Percentiles rank a stretch among this genome's conserved stretches.
Evolutionary conservation across 805 yeast species (phyloP).

Genomic region (Dipodascopsis uninucleata): DNA sequence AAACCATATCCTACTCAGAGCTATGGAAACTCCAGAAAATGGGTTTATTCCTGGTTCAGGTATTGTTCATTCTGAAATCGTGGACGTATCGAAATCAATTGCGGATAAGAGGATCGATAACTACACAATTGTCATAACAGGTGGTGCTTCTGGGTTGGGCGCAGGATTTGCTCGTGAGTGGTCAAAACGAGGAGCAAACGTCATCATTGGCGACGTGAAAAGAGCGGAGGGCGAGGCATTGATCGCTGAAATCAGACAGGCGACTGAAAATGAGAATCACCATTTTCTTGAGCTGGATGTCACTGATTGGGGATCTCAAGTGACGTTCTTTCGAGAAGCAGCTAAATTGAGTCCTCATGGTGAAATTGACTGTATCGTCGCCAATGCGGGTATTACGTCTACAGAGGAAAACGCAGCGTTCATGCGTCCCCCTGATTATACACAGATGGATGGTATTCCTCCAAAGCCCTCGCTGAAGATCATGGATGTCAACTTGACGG

Average conservation of each 20-base stretch:
- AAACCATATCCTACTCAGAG: too few relatives aligned
- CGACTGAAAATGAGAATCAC: background rate
- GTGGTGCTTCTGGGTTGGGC: background rate
- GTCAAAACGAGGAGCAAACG: background rate
- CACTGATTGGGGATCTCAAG: background rate
- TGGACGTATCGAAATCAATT: too few relatives aligned
- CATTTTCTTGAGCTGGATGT: background rate
- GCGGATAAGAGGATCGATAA: conserved; percentile 35
- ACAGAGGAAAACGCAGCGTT: background rate
- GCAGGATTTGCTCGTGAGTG: background rate
- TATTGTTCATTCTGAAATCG: too few relatives aligned
- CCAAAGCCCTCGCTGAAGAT: background rate
- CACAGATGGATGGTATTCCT: background rate
- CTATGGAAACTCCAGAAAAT: too few relatives aligned
- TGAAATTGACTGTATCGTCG: background rate
- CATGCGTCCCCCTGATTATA: background rate
- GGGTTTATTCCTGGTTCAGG: too few relatives aligned
- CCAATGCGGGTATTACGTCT: background rate
- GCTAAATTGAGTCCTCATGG: background rate
- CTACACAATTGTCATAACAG: background rate
- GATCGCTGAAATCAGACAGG: background rate
- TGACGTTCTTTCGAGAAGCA: background rate
- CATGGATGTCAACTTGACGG: background rate
- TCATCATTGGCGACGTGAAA: background rate
- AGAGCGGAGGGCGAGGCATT: background rate